A percentile compares a stretch with the other conserved stretches of the same genome.
Evolutionary conservation across 192 early-diverging fungal genomes (phyloP).

Genomic region (Entomortierella beljakovae): DNA sequence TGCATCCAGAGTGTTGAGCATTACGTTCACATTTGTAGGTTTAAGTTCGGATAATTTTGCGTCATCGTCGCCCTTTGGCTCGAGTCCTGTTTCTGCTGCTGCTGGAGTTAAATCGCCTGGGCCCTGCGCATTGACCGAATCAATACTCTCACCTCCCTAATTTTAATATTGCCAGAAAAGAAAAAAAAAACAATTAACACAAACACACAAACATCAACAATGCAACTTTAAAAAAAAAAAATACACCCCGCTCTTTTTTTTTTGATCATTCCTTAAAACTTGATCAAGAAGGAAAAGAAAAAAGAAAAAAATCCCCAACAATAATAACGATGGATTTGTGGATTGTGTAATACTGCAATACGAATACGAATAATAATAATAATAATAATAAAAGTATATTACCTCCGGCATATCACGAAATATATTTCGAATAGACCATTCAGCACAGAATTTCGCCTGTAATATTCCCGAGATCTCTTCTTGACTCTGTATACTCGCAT

Average conservation of each 20-base stretch:
- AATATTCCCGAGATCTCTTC: slow-evolving; percentile 42
- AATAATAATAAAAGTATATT: background rate
- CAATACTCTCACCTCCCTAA: background rate
- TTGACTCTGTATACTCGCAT: slow-evolving; percentile 27
- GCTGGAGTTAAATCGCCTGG: too few relatives aligned
- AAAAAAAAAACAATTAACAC: background rate
- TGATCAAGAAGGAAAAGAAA: background rate
- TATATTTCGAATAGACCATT: slow-evolving; percentile 63
- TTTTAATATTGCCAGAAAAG: background rate
- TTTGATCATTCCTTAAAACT: background rate
- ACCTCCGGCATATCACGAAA: slow-evolving; percentile 56
- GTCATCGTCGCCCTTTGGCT: too few relatives aligned
- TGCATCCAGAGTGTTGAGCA: slow-evolving; percentile 65
- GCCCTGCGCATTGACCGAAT: too few relatives aligned
- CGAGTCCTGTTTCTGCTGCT: background rate
- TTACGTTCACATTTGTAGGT: slow-evolving; percentile 52
- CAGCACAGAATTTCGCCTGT: slow-evolving; percentile 63
- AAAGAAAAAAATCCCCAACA: too few relatives aligned
- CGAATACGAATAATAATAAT: too few relatives aligned
- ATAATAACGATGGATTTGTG: too few relatives aligned
- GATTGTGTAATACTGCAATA: too few relatives aligned
- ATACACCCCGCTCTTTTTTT: background rate
- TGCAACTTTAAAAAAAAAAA: background rate
- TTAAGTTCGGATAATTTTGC: background rate
- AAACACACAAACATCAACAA: background rate